These are phyloP conservation scores for Quercus rubra DNA, from an alignment of 306 rosid genomes.

Conservation along the genomic window DNA sequence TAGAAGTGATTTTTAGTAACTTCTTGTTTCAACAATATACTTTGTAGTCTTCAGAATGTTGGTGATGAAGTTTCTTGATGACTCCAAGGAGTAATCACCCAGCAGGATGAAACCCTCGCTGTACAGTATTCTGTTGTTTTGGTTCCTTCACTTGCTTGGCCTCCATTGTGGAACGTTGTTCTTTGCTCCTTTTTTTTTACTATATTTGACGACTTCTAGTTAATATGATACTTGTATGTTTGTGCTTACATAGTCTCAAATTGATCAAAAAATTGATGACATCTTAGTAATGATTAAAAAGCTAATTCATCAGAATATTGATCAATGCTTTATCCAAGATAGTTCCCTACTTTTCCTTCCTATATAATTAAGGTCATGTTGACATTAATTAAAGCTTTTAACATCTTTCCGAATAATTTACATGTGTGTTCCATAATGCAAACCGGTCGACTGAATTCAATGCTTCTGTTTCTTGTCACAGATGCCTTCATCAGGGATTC, in stretches of 20 bases:
- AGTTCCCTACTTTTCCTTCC: background rate
- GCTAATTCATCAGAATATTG: too few relatives aligned
- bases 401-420: background rate
- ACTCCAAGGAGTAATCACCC: background rate
- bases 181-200: background rate
- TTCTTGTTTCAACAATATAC: background rate
- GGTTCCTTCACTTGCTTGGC: background rate
- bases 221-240: background rate
- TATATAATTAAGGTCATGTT: background rate
- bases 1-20: too few relatives aligned
- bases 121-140: background rate
- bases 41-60: background rate
- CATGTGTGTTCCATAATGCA: background rate
- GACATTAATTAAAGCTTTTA: background rate
- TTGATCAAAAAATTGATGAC: background rate
- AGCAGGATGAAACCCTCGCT: background rate
- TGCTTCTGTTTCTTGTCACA: conserved; percentile 21
- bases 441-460: background rate
- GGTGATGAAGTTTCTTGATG: background rate
- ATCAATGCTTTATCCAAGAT: background rate
- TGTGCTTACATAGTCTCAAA: background rate
- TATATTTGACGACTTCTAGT: background rate
- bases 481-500: conserved; percentile 97
- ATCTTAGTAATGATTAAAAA: too few relatives aligned
- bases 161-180: background rate